Base-by-base conservation (phyloP, 768 basidiomycete genomes). In the Lepiota venenata region DNA sequence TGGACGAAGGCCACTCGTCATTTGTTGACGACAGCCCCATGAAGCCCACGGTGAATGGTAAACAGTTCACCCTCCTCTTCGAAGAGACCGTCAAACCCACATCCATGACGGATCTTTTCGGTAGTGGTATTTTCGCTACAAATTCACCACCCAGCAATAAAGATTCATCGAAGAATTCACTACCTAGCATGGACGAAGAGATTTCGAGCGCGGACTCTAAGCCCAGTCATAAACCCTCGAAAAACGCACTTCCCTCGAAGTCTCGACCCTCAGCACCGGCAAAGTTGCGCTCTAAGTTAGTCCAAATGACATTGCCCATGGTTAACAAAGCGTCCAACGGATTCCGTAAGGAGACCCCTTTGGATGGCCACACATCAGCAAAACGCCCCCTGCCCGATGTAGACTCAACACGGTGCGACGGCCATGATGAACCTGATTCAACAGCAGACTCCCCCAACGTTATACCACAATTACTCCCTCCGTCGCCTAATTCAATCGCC, bases 1-100 rank as follows among this genome's bases (percentile, higher is more conserved):
- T 59, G 54, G 32, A 38, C 2, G 64, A 66, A 21, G 64, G 54
- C 16, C 68, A 78, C 50, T 68, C 72, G 3, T 81, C 78, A 10
- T 84, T 87, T 63, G 74, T 92, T 4, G 81, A 76, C 29, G 83
- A 90, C 63, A 88, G 90, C 4, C 90, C 90, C 8, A 73, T 83
- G 50, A 91, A 91, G 65, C 72, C 72, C 18, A 75, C 77, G 2
- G 69, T 71, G 21, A 78, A 78, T 42, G 76, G 77, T 48, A 86
- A 81, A 64, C 75, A 76, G 2, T 92, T 90, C 72, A 83, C 79
- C 57, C 67, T 80, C 25, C 69, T 92, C 43, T 92, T 92, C 63
- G 80, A 88, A 22, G 79, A 80, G 50, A 64, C 58, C 14, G 36
- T 27, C 37, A 41, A 51, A 48, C 39, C 56, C 27, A 45, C 40